Conservation (phyloP, 2,329 filamentous ascomycete genomes). For the Cercospora sojina region DNA sequence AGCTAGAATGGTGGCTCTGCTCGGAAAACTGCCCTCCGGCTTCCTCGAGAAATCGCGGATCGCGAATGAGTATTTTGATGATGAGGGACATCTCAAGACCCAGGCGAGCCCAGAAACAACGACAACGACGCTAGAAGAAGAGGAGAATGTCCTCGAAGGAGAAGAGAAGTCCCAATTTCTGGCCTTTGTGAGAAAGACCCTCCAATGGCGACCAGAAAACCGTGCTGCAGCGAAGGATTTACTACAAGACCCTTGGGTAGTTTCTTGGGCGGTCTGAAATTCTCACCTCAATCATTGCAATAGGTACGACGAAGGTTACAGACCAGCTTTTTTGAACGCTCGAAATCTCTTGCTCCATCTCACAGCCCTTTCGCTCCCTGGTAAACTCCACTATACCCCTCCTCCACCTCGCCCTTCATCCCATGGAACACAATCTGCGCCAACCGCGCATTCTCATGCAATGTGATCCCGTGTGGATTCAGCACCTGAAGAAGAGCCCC, state of each 20-base stretch:
- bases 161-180: conserved; percentile 39
- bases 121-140: not conserved
- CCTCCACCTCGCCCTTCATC: conserved; percentile 39
- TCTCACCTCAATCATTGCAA: not conserved
- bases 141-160: not conserved
- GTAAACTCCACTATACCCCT: conserved; percentile 43
- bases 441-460: conserved; percentile 40
- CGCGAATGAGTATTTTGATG: not conserved
- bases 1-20: not conserved
- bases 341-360: not conserved
- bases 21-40: not conserved
- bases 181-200: conserved; percentile 40
- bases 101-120: not conserved
- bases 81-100: not conserved
- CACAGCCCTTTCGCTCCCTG: conserved; percentile 28
- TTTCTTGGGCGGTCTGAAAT: not conserved
- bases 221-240: conserved; percentile 40
- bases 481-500: conserved; percentile 41
- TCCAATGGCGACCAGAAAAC: conserved; percentile 43
- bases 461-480: conserved; percentile 35
- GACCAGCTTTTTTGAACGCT: not conserved
- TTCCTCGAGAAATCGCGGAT: not conserved
- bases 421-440: conserved; percentile 45
- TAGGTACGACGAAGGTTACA: not conserved
- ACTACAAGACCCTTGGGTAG: conserved; percentile 41